Conservation (phyloP, 1,284 basidiomycete species). For the Malassezia obtusa region DNA sequence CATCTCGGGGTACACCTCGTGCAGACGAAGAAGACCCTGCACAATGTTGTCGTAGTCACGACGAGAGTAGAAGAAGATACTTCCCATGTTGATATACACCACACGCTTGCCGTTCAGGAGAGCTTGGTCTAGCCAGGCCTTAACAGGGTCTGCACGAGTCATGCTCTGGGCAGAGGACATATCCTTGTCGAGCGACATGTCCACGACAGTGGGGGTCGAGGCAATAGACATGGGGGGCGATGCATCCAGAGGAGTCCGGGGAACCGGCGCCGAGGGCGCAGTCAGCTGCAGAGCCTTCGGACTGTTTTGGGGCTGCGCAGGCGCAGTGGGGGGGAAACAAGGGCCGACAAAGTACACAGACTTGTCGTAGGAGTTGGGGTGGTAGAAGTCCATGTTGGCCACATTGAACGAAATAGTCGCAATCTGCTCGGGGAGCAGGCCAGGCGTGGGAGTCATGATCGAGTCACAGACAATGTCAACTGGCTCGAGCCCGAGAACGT, state of each 20-base stretch:
- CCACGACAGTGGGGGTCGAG: conserved; percentile 11
- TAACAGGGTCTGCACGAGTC: conserved; percentile 10
- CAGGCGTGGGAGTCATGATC: conserved; percentile 23
- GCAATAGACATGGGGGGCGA: conserved; percentile 5
- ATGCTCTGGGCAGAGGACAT: background rate
- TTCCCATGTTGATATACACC: conserved; percentile 44
- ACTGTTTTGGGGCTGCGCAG: conserved; percentile 19
- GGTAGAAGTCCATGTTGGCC: conserved; percentile 21
- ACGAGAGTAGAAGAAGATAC: conserved; percentile 34
- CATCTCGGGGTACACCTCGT: conserved; percentile 19
- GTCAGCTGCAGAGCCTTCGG: conserved; percentile 2
- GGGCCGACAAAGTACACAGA: conserved; percentile 24
- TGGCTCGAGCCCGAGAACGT: conserved; percentile 20
- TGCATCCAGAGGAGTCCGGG: conserved; percentile 1
- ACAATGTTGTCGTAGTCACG: conserved; percentile 28
- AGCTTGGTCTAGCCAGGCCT: conserved; percentile 27
- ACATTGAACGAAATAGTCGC: conserved; percentile 24
- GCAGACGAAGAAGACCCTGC: conserved; percentile 23
- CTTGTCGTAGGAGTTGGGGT: conserved; percentile 10
- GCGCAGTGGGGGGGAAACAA: conserved; percentile 17
- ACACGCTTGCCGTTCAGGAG: conserved; percentile 23
- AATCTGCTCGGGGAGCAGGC: conserved; percentile 17
- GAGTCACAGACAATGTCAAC: conserved; percentile 20
- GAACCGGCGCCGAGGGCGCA: conserved; percentile 1
- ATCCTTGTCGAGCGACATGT: conserved; percentile 18